Evolutionary conservation across 2,329 filamentous ascomycete genomes (phyloP), one percentile per base, ranked within the genome.

Genomic region (Didymellaceae sp.): DNA sequence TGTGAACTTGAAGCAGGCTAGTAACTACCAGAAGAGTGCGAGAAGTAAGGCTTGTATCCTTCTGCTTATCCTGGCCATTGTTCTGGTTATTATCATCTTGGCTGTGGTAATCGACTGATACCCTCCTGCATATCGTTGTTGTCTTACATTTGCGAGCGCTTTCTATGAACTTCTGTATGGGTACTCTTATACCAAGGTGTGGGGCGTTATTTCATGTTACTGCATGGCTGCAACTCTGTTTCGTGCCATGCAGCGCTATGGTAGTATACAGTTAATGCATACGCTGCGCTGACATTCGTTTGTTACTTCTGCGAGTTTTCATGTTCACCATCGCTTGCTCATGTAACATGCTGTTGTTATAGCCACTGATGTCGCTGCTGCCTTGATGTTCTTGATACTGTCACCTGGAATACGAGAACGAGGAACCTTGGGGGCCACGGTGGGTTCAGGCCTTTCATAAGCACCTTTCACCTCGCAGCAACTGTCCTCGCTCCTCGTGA

Each of bases 21-120:
- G 88, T 57, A 82, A 91, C 65, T 95, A 97, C 75, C 95, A 99
- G 80, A 96, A 92, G 82, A 92, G 91, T 55, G 94, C 94, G 21
- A 84, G 95, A 59, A 94, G 91, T 76, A 97, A 96, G 81, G 90
- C 90, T 31, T 99, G 93, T 73, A 97, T 92, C 72, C 77, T 99
- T 70, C 75, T 99, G 66, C 75, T 99, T 41, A 93, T 99, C 53
- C 73, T 99, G 67, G 87, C 89, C 1, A 84, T 99, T 38, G 94
- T 99, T 52, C 74, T 97, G 65, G 88, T 91, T 3, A 91, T 99
- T 62, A 87, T 99, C 34, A 81, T 99, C 52, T 77, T 99, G 62
- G 95, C 94, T 11, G 89, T 93, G 43, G 86, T 91, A 42, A 71
- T 96, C 63, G 88, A 89, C 50, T 95, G 67, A 78, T 7, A 16